Conservation (phyloP, 1,284 basidiomycete genomes). For the Chondrostereum purpureum region DNA sequence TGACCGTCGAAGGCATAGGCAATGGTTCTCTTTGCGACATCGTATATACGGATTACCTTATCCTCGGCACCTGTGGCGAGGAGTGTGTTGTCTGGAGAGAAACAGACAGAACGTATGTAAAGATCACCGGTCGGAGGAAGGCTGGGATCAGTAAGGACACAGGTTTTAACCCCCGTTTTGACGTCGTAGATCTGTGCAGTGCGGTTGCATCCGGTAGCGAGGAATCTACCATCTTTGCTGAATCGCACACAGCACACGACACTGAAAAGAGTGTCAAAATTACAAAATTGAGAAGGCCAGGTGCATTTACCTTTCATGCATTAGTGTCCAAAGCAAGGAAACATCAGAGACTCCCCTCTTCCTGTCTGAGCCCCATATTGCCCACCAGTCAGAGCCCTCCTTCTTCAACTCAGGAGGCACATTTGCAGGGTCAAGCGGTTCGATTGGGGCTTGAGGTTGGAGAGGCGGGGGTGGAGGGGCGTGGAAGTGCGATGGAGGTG, state of each 20-base stretch:
- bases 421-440: conserved; percentile 40
- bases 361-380: conserved; percentile 76
- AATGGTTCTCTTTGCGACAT: conserved; percentile 70
- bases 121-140: conserved; percentile 66
- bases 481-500: conserved; percentile 8
- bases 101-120: conserved; percentile 81
- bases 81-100: conserved; percentile 76
- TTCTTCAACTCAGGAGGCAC: conserved; percentile 56
- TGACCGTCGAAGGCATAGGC: conserved; percentile 77
- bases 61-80: conserved; percentile 85
- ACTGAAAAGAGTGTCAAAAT: conserved; percentile 25
- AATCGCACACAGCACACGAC: conserved; percentile 82
- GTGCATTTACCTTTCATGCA: conserved; percentile 82
- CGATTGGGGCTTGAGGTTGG: conserved; percentile 30
- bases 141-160: conserved; percentile 62
- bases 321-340: conserved; percentile 72
- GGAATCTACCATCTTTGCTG: conserved; percentile 71
- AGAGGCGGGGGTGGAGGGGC: conserved; percentile 4
- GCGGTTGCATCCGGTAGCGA: conserved; percentile 77
- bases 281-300: conserved; percentile 10
- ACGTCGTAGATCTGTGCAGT: conserved; percentile 74
- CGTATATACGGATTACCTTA: conserved; percentile 85
- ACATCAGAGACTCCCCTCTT: conserved; percentile 77
- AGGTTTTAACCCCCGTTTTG: conserved; percentile 60
- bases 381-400: conserved; percentile 85